phyloP scores from a whole-genome alignment of 1,284 basidiomycete genomes.

The Irpex sp. region DNA sequence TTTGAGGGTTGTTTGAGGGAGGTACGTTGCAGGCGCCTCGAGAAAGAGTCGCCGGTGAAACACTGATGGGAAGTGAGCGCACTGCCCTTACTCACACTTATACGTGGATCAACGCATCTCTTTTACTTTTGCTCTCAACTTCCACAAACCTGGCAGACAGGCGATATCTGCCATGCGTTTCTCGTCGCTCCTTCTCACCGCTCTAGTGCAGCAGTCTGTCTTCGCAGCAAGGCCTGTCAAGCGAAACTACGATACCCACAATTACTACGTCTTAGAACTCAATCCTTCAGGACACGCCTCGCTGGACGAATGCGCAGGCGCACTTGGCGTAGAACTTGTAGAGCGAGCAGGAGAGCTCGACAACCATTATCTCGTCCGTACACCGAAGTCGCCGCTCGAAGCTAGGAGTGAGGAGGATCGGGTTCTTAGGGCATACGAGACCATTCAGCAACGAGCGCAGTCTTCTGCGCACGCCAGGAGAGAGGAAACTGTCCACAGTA shows the following conservation, averaged over 20 bases:
- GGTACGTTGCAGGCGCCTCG: background rate
- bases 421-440: constrained; percentile 50
- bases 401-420: constrained; percentile 36
- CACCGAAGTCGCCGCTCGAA: constrained; percentile 35
- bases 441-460: constrained; percentile 37
- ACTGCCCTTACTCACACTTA: constrained; percentile 1
- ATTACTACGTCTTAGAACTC: constrained; percentile 89
- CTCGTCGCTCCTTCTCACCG: constrained; percentile 25
- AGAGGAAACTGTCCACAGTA: constrained; percentile 35
- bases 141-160: background rate
- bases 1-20: background rate
- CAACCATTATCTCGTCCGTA: constrained; percentile 85
- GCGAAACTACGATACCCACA: constrained; percentile 73
- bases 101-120: background rate
- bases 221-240: constrained; percentile 35
- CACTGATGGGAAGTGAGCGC: constrained; percentile 1
- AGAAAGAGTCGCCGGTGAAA: background rate
- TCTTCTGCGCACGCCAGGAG: constrained; percentile 34
- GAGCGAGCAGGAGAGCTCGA: constrained; percentile 84
- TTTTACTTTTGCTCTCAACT: background rate
- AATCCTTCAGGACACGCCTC: constrained; percentile 50
- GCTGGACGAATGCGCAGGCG: constrained; percentile 52
- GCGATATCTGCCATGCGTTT: constrained; percentile 26
- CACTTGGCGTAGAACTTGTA: constrained; percentile 82
- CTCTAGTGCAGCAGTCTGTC: constrained; percentile 24